phyloP scores from a whole-genome alignment of 495 filamentous ascomycete species.

The Aspergillus ellipticus region DNA sequence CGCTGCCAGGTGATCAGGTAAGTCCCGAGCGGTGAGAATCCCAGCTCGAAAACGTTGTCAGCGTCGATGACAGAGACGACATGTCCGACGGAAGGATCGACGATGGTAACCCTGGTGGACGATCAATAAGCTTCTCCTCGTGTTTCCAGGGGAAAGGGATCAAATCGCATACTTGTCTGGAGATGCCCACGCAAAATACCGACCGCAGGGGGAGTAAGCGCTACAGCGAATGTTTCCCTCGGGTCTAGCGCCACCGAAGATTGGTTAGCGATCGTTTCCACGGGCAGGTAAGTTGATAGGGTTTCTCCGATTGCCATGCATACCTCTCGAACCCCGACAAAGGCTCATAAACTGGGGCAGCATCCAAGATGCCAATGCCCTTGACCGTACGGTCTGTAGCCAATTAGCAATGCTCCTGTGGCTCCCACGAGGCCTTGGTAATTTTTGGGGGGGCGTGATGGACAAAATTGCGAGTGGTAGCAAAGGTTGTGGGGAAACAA shows the following conservation, averaged over 20 bases:
- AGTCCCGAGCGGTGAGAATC: conserved; percentile 87
- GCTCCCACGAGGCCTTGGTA: no score
- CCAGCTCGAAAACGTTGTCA: conserved; percentile 84
- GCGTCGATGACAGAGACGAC: conserved; percentile 69
- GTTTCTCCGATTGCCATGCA: conserved; percentile 2
- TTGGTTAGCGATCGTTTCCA: conserved; percentile 19
- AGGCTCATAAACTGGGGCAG: conserved; percentile 79
- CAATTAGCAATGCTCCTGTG: conserved; percentile 18
- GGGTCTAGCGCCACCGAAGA: conserved; percentile 50
- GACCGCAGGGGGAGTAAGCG: conserved; percentile 89
- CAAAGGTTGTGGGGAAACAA: neutral
- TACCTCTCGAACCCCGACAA: conserved; percentile 77
- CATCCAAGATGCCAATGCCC: conserved; percentile 89
- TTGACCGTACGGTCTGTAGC: conserved; percentile 81
- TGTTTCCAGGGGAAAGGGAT: neutral
- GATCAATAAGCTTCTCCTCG: conserved; percentile 2
- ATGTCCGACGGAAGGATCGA: conserved; percentile 77
- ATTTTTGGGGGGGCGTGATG: no score
- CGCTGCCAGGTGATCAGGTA: conserved; percentile 97
- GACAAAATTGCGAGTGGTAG: neutral
- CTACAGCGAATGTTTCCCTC: conserved; percentile 93
- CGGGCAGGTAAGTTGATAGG: neutral
- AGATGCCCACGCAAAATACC: conserved; percentile 93
- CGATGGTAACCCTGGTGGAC: conserved; percentile 65
- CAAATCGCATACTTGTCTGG: conserved; percentile 61